Percentiles rank a stretch among this genome's conserved stretches.
Conservation (phyloP, 1,284 basidiomycete species). For the Xerocomus nothofagi region DNA sequence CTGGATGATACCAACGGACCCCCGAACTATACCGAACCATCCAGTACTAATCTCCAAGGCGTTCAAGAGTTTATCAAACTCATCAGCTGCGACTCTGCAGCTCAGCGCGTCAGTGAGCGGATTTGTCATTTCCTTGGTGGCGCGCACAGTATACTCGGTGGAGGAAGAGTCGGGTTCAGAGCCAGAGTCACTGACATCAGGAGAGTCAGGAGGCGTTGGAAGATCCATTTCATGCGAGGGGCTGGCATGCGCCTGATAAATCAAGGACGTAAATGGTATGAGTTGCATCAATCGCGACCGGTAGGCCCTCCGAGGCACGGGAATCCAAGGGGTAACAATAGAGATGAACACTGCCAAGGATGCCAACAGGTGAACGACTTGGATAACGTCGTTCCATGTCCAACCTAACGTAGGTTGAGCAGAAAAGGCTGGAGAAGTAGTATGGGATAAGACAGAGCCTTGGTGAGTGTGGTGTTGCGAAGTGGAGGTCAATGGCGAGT, state of each 20-base stretch:
- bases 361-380: conserved; percentile 60
- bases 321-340: conserved; percentile 54
- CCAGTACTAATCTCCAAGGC: conserved; percentile 45
- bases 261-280: conserved; percentile 25
- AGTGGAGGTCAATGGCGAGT: conserved; percentile 58
- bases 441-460: conserved; percentile 41
- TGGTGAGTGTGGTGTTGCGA: conserved; percentile 38
- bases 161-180: conserved; percentile 35
- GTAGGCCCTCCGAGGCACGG: conserved; percentile 28
- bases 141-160: conserved; percentile 31
- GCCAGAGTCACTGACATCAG: conserved; percentile 23
- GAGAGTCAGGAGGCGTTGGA: conserved; percentile 27
- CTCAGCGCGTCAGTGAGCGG: conserved; percentile 39
- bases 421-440: conserved; percentile 9
- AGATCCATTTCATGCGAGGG: conserved; percentile 14
- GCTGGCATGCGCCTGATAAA: conserved; percentile 6
- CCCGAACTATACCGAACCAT: conserved; percentile 40
- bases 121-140: conserved; percentile 20
- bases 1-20: conserved; percentile 27
- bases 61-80: conserved; percentile 39
- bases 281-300: conserved; percentile 22
- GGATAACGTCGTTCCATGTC: conserved; percentile 51
- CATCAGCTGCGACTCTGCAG: conserved; percentile 39
- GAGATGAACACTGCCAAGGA: conserved; percentile 60
- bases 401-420: conserved; percentile 30